These are phyloP conservation scores for Arthroderma sp. DNA, from an alignment of 2,329 filamentous ascomycete species.

Conservation along the genomic window DNA sequence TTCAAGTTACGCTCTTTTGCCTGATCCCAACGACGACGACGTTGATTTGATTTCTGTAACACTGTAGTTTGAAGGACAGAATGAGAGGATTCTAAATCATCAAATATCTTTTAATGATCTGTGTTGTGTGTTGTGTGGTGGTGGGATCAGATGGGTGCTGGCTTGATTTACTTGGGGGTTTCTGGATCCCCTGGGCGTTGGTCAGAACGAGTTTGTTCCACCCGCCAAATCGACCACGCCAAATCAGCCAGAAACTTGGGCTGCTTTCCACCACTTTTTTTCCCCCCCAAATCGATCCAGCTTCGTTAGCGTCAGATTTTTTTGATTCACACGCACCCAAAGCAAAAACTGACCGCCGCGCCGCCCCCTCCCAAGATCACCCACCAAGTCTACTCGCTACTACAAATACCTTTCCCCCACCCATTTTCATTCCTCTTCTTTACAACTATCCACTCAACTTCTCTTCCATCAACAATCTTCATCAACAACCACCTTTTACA, in stretches of 20 bases:
- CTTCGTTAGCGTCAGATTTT: slow-evolving; percentile 2
- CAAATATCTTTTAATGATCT: slow-evolving; percentile 1
- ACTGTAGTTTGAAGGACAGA: background rate
- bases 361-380: slow-evolving; percentile 12
- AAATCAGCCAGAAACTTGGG: slow-evolving; percentile 22
- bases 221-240: slow-evolving; percentile 16
- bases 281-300: slow-evolving; percentile 14
- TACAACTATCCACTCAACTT: slow-evolving; percentile 21
- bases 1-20: background rate
- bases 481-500: slow-evolving; percentile 14
- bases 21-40: slow-evolving; percentile 6
- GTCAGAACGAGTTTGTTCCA: slow-evolving; percentile 5
- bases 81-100: slow-evolving; percentile 1
- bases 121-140: slow-evolving; percentile 2
- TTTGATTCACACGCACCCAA: background rate
- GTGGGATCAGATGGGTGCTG: slow-evolving; percentile 5
- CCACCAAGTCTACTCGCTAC: slow-evolving; percentile 6
- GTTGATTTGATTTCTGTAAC: background rate
- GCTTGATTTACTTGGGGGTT: slow-evolving; percentile 1
- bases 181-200: background rate
- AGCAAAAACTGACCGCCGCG: background rate
- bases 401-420: slow-evolving; percentile 15
- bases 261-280: slow-evolving; percentile 23
- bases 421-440: slow-evolving; percentile 13
- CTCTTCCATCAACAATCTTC: slow-evolving; percentile 20